Evolutionary conservation across 192 early-diverging fungal species (phyloP).

Genomic region (Chytriomyces confervae): DNA sequence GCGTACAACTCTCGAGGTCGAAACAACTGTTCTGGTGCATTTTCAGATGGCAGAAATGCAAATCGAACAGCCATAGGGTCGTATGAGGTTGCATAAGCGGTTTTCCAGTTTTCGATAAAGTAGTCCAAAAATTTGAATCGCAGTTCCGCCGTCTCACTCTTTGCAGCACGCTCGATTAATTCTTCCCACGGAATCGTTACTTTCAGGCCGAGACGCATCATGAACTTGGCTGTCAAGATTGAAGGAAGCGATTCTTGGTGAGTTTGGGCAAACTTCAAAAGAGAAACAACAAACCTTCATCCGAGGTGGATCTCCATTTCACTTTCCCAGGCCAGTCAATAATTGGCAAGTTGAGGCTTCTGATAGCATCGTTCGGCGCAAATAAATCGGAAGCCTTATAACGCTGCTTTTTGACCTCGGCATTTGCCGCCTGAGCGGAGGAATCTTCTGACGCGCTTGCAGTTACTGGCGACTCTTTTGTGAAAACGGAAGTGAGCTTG

Average conservation of each 20-base stretch:
- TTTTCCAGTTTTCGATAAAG: constrained; percentile 72
- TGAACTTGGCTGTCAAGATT: constrained; percentile 43
- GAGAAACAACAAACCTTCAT: constrained; percentile 45
- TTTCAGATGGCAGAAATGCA: constrained; percentile 68
- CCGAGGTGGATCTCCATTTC: constrained; percentile 49
- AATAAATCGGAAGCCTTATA: constrained; percentile 71
- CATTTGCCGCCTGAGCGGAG: not conserved
- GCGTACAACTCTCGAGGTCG: constrained; percentile 70
- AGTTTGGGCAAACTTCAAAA: not conserved
- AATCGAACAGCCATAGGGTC: constrained; percentile 47
- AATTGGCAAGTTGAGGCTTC: constrained; percentile 67
- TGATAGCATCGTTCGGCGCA: constrained; percentile 65
- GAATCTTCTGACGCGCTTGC: constrained; percentile 27
- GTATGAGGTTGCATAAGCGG: constrained; percentile 61
- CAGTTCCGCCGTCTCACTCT: not conserved
- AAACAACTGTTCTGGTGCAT: constrained; percentile 43
- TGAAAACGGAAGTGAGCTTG: constrained; percentile 70
- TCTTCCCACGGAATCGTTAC: constrained; percentile 42
- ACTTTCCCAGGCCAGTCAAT: constrained; percentile 67
- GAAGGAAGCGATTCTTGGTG: not conserved
- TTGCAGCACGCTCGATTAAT: constrained; percentile 37
- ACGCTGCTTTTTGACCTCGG: constrained; percentile 39
- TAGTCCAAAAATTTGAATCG: constrained; percentile 67
- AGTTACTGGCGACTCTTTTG: constrained; percentile 37
- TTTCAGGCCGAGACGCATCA: constrained; percentile 47